These are phyloP conservation scores for Lunasporangiospora selenospora DNA, from an alignment of 192 early-diverging fungal genomes.

Conservation along the genomic window DNA sequence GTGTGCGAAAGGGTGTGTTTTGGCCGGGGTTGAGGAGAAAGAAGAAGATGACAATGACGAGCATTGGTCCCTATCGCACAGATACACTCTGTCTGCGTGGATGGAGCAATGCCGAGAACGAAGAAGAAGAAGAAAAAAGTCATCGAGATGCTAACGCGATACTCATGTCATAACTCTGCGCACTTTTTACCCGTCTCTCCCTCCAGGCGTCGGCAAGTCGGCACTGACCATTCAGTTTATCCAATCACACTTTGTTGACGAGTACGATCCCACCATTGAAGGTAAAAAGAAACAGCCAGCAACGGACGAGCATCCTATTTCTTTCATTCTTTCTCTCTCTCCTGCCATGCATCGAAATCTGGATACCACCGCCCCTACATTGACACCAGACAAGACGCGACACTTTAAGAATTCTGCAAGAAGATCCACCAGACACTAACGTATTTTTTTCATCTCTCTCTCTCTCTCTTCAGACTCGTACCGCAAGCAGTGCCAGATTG, in stretches of 20 bases:
- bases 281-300: conserved; percentile 44
- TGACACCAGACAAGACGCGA: not conserved
- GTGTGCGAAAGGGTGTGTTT: too few relatives aligned
- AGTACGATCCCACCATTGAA: conserved; percentile 98
- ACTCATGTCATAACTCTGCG: not conserved
- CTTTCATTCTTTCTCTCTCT: conserved; percentile 1
- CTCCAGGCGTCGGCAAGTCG: conserved; percentile 75
- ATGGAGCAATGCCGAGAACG: too few relatives aligned
- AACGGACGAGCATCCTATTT: not conserved
- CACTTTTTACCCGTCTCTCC: not conserved
- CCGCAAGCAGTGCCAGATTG: conserved; percentile 93
- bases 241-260: conserved; percentile 84
- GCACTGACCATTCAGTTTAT: conserved; percentile 86
- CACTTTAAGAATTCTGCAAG: not conserved
- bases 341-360: not conserved
- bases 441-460: conserved; percentile 6
- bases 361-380: too few relatives aligned
- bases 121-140: not conserved
- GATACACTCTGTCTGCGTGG: too few relatives aligned
- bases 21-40: too few relatives aligned
- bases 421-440: not conserved
- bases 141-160: not conserved
- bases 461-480: conserved; percentile 78
- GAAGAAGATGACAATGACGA: too few relatives aligned
- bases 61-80: too few relatives aligned